These are phyloP conservation scores for Ophiocordyceps australis DNA, from an alignment of 2,329 filamentous ascomycete genomes.

Conservation along the genomic window DNA sequence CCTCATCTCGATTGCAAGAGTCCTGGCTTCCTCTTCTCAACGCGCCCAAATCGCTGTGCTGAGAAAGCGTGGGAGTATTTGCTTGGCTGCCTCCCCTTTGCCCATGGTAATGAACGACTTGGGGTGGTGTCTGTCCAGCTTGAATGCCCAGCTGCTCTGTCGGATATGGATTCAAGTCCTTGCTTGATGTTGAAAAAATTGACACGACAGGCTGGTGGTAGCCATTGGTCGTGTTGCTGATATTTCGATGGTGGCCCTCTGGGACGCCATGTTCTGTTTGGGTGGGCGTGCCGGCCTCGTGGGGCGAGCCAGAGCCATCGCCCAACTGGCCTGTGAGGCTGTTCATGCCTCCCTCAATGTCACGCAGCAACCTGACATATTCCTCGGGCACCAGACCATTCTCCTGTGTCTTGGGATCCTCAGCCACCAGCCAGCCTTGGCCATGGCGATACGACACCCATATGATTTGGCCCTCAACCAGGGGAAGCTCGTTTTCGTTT, in stretches of 20 bases:
- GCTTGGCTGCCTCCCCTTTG: constrained; percentile 49
- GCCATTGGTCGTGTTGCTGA: constrained; percentile 33
- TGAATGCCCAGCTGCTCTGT: constrained; percentile 45
- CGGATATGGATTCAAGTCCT: constrained; percentile 50
- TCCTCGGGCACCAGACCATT: constrained; percentile 91
- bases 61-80: constrained; percentile 40
- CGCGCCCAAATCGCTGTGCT: constrained; percentile 28
- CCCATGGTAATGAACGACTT: constrained; percentile 50
- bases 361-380: constrained; percentile 79
- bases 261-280: constrained; percentile 34
- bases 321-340: constrained; percentile 45
- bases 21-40: constrained; percentile 31
- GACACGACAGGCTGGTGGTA: constrained; percentile 51
- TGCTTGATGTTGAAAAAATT: constrained; percentile 52
- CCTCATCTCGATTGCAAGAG: no score
- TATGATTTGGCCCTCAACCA: constrained; percentile 90
- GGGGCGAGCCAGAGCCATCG: constrained; percentile 32
- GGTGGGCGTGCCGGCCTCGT: constrained; percentile 41
- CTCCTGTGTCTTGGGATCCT: constrained; percentile 87
- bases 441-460: constrained; percentile 92
- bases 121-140: constrained; percentile 42
- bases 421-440: constrained; percentile 92
- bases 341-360: constrained; percentile 81
- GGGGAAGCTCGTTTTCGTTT: constrained; percentile 87
- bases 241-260: constrained; percentile 27